Conservation (phyloP, 129 eudicot genomes). For the Centrapalus pauciflorus region DNA sequence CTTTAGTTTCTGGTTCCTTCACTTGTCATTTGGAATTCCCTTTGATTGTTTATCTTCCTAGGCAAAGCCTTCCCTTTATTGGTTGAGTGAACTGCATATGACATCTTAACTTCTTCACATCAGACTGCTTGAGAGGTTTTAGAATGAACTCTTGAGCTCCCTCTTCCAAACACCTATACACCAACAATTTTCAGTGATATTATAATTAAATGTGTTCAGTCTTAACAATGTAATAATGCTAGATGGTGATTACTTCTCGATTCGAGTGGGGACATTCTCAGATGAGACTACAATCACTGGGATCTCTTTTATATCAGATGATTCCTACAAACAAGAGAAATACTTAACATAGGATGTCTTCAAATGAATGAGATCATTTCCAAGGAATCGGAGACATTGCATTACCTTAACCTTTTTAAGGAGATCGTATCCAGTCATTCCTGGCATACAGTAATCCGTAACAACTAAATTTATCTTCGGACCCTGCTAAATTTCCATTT, state of each 20-base stretch:
- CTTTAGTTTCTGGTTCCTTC: not conserved
- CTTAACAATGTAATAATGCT: not conserved
- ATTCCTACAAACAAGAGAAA: conserved; percentile 39
- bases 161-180: conserved; percentile 70
- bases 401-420: conserved; percentile 78
- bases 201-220: not conserved
- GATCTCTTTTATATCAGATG: conserved; percentile 55
- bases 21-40: not conserved
- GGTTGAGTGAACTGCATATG: conserved; percentile 34
- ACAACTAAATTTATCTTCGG: conserved; percentile 57
- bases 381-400: not conserved
- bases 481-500: conserved; percentile 30
- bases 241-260: conserved; percentile 42
- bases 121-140: conserved; percentile 72
- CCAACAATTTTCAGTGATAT: not conserved
- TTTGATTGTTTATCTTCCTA: conserved; percentile 26
- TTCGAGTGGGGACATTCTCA: conserved; percentile 68
- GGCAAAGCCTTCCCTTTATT: conserved; percentile 37
- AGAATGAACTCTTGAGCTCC: conserved; percentile 75
- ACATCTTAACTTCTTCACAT: conserved; percentile 59
- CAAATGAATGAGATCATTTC: not conserved
- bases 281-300: conserved; percentile 83
- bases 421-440: conserved; percentile 81
- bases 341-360: not conserved
- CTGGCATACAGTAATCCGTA: conserved; percentile 80